Evolutionary conservation across 177 flowering plant species (phyloP).

Genomic region (Tripterygium wilfordii): DNA sequence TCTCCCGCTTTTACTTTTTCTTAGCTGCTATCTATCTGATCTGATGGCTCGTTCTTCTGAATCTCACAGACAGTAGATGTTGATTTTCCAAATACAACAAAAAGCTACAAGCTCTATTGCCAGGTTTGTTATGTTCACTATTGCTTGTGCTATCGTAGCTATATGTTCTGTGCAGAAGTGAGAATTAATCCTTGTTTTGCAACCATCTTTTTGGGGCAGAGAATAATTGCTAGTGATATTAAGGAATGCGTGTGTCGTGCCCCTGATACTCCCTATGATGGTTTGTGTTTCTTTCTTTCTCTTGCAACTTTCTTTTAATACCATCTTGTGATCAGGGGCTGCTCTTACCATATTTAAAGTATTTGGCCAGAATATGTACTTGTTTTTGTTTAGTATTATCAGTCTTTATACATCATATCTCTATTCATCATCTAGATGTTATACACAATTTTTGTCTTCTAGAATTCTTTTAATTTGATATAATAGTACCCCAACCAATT

Average conservation of each 20-base stretch:
- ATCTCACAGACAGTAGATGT: constrained; percentile 60
- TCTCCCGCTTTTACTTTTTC: neutral
- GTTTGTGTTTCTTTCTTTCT: constrained; percentile 31
- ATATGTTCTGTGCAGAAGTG: constrained; percentile 2
- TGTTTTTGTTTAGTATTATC: too few species aligned
- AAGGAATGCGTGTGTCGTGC: constrained; percentile 96
- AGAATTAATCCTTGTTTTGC: neutral
- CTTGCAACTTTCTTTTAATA: neutral
- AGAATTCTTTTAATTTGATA: too few species aligned
- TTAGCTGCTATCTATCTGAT: too few species aligned
- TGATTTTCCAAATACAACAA: constrained; percentile 90
- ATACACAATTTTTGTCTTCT: too few species aligned
- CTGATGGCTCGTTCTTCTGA: too few species aligned
- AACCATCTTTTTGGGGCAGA: constrained; percentile 31
- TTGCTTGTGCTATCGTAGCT: too few species aligned
- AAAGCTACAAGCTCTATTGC: constrained; percentile 83
- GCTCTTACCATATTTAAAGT: too few species aligned
- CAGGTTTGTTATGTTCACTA: constrained; percentile 68
- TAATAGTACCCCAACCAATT: too few species aligned
- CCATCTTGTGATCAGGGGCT: too few species aligned
- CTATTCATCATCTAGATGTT: too few species aligned
- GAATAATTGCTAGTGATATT: constrained; percentile 84
- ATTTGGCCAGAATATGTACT: too few species aligned
- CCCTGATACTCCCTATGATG: constrained; percentile 96
- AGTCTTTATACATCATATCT: too few species aligned